Percentiles rank a stretch among this genome's conserved stretches.
Evolutionary conservation across 108 stramenopile species (phyloP).

Genomic region (Nitzschia sp.): DNA sequence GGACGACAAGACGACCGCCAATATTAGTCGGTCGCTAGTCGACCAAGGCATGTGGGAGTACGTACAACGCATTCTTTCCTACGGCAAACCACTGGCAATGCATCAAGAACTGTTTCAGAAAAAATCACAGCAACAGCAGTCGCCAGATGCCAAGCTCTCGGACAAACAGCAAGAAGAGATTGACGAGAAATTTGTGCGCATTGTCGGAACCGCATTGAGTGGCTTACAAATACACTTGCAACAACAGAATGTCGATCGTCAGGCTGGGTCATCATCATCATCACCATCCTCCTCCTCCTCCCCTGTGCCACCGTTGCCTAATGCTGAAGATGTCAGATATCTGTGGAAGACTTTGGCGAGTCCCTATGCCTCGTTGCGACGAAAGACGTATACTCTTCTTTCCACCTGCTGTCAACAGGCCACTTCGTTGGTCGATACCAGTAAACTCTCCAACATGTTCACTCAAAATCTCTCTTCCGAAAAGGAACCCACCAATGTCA

Average conservation of each 20-base stretch:
- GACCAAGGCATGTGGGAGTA: conserved; percentile 40
- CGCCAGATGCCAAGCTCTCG: conserved; percentile 1
- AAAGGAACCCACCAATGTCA: conserved; percentile 64
- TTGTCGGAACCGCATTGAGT: conserved; percentile 43
- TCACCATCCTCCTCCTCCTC: too few relatives aligned
- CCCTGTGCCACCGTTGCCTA: not conserved
- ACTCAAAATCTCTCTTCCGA: conserved; percentile 59
- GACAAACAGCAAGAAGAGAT: conserved; percentile 61
- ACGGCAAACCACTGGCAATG: conserved; percentile 39
- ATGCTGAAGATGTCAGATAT: conserved; percentile 14
- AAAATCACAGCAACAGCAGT: not conserved
- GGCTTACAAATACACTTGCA: conserved; percentile 37
- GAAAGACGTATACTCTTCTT: conserved; percentile 54
- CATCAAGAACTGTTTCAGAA: conserved; percentile 46
- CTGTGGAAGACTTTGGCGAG: conserved; percentile 48
- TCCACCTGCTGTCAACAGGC: conserved; percentile 53
- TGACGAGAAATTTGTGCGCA: conserved; percentile 77
- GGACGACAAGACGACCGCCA: not conserved
- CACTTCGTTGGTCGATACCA: conserved; percentile 20
- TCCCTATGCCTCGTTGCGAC: conserved; percentile 57
- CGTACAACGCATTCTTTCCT: conserved; percentile 41
- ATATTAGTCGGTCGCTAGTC: not conserved
- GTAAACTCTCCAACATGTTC: conserved; percentile 43
- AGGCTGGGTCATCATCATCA: too few relatives aligned
- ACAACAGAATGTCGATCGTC: conserved; percentile 5